These are phyloP conservation scores for Apiospora sp. DNA, from an alignment of 2,329 filamentous ascomycete genomes.

Conservation along the genomic window DNA sequence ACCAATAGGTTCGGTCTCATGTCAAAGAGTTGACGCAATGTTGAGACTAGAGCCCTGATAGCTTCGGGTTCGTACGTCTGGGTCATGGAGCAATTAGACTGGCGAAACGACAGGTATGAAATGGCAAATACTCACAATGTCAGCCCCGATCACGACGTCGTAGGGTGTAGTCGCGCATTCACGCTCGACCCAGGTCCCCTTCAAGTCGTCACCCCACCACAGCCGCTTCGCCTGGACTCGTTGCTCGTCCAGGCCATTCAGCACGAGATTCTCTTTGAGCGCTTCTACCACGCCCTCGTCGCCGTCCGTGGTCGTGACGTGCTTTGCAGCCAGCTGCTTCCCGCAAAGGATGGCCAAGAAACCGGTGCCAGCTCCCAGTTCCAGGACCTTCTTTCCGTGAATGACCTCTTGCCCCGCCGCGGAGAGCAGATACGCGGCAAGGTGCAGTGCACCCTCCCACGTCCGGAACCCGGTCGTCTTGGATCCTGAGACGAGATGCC, in stretches of 20 bases:
- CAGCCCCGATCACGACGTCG: slow-evolving; percentile 42
- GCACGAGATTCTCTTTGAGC: slow-evolving; percentile 58
- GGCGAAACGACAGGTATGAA: too few species aligned
- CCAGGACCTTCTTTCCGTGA: slow-evolving; percentile 62
- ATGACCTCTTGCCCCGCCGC: slow-evolving; percentile 54
- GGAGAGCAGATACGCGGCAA: slow-evolving; percentile 65
- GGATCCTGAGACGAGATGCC: slow-evolving; percentile 62
- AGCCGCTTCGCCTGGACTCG: slow-evolving; percentile 38
- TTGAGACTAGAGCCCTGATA: slow-evolving; percentile 70
- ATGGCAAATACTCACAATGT: slow-evolving; percentile 37
- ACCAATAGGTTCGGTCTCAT: slow-evolving; percentile 64
- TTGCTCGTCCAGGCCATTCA: slow-evolving; percentile 52
- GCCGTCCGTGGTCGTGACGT: slow-evolving; percentile 69
- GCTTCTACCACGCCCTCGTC: slow-evolving; percentile 62
- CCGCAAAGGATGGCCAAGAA: slow-evolving; percentile 70
- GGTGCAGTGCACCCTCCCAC: slow-evolving; percentile 73
- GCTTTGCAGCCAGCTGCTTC: slow-evolving; percentile 60
- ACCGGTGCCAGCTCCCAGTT: slow-evolving; percentile 73
- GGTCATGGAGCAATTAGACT: background rate
- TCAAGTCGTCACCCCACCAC: slow-evolving; percentile 44
- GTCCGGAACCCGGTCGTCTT: slow-evolving; percentile 73
- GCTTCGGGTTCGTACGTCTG: slow-evolving; percentile 75
- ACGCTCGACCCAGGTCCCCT: slow-evolving; percentile 37
- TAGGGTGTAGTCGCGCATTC: slow-evolving; percentile 36
- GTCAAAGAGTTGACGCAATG: slow-evolving; percentile 67